Percentiles rank a stretch among this genome's conserved stretches.
Evolutionary conservation across 2,329 filamentous ascomycete species (phyloP).

Genomic region (Plenodomus lindquistii): DNA sequence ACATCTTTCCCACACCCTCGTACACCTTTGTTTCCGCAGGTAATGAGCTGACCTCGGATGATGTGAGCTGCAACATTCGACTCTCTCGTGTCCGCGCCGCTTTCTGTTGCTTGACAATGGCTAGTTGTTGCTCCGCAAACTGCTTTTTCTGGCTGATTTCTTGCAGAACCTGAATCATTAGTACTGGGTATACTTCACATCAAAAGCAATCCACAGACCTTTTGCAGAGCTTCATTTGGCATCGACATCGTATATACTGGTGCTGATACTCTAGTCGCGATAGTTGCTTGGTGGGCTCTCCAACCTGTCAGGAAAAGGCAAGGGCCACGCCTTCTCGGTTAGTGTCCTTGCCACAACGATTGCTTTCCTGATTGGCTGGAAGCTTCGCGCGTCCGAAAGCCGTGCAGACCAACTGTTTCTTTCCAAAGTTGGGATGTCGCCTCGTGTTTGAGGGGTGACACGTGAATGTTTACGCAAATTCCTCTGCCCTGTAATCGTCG

Average conservation of each 20-base stretch:
- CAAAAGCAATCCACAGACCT: constrained; percentile 58
- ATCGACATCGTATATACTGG: constrained; percentile 72
- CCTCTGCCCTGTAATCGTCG: not conserved
- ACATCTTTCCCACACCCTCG: constrained; percentile 98
- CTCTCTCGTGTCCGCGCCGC: constrained; percentile 83
- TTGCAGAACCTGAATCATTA: constrained; percentile 70
- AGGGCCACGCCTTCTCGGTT: constrained; percentile 31
- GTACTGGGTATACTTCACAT: not conserved
- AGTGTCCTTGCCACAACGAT: constrained; percentile 8
- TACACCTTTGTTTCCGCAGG: constrained; percentile 80
- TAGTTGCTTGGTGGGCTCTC: not conserved
- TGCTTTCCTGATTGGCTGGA: constrained; percentile 19
- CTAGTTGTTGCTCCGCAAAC: constrained; percentile 89
- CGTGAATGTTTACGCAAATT: not conserved
- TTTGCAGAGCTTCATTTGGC: constrained; percentile 89
- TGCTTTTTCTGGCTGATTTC: constrained; percentile 92
- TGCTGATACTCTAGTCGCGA: constrained; percentile 11
- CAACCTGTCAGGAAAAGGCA: constrained; percentile 6
- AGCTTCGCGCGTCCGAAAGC: constrained; percentile 1
- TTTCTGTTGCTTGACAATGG: constrained; percentile 82
- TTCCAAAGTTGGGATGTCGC: not conserved
- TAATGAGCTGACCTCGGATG: constrained; percentile 77
- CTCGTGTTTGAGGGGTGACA: not conserved
- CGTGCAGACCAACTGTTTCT: too few species aligned
- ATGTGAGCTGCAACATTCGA: constrained; percentile 84